Evolutionary conservation across 1,284 basidiomycete species (phyloP).

Genomic region (Ustilago sp.): DNA sequence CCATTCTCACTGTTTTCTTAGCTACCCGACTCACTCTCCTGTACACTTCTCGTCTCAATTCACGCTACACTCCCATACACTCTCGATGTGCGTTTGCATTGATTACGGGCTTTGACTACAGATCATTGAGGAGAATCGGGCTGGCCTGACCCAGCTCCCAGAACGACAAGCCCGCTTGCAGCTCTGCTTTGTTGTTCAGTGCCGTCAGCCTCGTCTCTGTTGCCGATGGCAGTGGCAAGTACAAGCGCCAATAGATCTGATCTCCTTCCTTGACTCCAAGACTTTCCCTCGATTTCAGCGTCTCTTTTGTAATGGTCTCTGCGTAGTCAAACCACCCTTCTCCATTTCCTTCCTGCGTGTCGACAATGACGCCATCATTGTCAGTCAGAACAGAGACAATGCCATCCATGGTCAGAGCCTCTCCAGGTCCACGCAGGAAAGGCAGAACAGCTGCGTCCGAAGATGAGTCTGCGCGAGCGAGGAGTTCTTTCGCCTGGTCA

Average conservation of each 20-base stretch:
- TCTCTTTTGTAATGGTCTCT: slow-evolving; percentile 23
- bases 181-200: slow-evolving; percentile 1
- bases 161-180: slow-evolving; percentile 26
- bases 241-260: slow-evolving; percentile 40
- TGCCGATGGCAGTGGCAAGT: slow-evolving; percentile 21
- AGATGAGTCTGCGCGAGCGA: background rate
- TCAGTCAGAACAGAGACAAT: slow-evolving; percentile 24
- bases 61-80: background rate
- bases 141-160: slow-evolving; percentile 50
- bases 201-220: slow-evolving; percentile 9
- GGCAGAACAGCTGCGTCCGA: slow-evolving; percentile 9
- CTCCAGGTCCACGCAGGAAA: slow-evolving; percentile 42
- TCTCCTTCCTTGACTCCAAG: slow-evolving; percentile 33
- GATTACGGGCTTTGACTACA: slow-evolving; percentile 7
- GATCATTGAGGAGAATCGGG: slow-evolving; percentile 20
- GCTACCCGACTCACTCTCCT: background rate
- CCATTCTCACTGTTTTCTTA: background rate
- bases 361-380: slow-evolving; percentile 24
- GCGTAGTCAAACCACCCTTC: slow-evolving; percentile 43
- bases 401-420: slow-evolving; percentile 26
- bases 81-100: background rate
- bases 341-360: slow-evolving; percentile 9
- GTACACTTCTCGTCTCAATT: background rate
- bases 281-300: background rate
- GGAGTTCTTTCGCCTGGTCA: slow-evolving; percentile 14